These are phyloP conservation scores for Penicillium sp. DNA, from an alignment of 2,329 filamentous ascomycete species.

Conservation along the genomic window DNA sequence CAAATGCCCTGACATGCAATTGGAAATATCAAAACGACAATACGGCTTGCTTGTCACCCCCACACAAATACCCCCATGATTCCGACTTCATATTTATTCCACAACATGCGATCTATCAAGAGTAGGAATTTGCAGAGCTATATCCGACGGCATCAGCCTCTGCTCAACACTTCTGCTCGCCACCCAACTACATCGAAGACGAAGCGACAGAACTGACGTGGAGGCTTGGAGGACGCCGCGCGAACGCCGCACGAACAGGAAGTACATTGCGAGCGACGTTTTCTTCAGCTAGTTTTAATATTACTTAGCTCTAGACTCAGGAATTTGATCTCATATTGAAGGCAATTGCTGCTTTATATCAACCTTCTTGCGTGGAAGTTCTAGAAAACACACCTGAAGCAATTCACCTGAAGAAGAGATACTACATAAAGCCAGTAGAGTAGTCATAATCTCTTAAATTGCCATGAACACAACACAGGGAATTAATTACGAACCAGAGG, in stretches of 20 bases:
- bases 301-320: not conserved
- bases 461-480: not conserved
- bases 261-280: fast-evolving
- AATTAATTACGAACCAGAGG: not conserved
- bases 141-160: not conserved
- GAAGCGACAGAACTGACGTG: not conserved
- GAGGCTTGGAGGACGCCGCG: not conserved
- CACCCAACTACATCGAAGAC: not conserved
- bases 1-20: not conserved
- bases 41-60: not conserved
- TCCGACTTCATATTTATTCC: not conserved
- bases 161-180: not conserved
- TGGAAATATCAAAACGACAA: not conserved
- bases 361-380: not conserved
- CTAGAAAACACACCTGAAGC: not conserved
- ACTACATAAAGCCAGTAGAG: not conserved
- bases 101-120: not conserved
- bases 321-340: not conserved
- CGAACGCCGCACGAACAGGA: too few relatives aligned
- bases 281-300: not conserved
- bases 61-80: not conserved
- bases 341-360: not conserved
- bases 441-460: fast-evolving
- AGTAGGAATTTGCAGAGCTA: not conserved
- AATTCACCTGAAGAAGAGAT: not conserved